A percentile compares a stretch with the other conserved stretches of the same genome.
Evolutionary conservation across 352 stramenopile genomes (phyloP).

Genomic region (Pythium dissimile): DNA sequence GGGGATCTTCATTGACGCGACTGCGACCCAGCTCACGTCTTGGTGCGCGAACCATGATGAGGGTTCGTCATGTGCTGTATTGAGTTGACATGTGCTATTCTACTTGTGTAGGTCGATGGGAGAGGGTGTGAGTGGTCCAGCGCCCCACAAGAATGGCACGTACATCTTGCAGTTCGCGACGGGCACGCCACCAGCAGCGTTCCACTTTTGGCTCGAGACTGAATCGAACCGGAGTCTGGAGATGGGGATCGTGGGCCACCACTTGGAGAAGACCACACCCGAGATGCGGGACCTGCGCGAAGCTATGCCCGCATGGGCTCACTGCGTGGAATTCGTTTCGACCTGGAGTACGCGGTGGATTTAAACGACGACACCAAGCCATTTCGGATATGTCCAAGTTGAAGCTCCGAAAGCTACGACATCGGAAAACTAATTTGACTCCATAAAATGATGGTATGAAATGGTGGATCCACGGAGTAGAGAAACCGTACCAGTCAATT

Average conservation of each 20-base stretch:
- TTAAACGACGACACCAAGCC: constrained; percentile 20
- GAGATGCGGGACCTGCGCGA: constrained; percentile 42
- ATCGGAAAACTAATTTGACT: no score
- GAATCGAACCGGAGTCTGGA: constrained; percentile 45
- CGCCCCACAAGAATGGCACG: constrained; percentile 49
- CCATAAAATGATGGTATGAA: no score
- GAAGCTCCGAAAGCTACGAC: no score
- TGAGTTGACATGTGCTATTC: background rate
- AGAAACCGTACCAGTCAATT: background rate
- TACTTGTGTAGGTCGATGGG: constrained; percentile 53
- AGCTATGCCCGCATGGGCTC: constrained; percentile 46
- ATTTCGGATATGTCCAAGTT: no score
- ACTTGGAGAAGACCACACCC: constrained; percentile 46
- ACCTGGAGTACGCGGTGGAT: constrained; percentile 60
- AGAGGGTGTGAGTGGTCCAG: constrained; percentile 53
- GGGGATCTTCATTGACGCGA: constrained; percentile 79
- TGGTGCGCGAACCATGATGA: no score
- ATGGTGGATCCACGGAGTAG: background rate
- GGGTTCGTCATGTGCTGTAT: background rate
- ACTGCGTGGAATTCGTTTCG: constrained; percentile 41
- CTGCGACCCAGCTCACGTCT: constrained; percentile 55
- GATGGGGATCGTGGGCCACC: constrained; percentile 64
- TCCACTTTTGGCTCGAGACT: constrained; percentile 80
- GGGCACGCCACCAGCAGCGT: constrained; percentile 45
- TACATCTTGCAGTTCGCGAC: constrained; percentile 79